Conservation (phyloP, 2,329 filamentous ascomycete species). For the Diaporthe capsici region DNA sequence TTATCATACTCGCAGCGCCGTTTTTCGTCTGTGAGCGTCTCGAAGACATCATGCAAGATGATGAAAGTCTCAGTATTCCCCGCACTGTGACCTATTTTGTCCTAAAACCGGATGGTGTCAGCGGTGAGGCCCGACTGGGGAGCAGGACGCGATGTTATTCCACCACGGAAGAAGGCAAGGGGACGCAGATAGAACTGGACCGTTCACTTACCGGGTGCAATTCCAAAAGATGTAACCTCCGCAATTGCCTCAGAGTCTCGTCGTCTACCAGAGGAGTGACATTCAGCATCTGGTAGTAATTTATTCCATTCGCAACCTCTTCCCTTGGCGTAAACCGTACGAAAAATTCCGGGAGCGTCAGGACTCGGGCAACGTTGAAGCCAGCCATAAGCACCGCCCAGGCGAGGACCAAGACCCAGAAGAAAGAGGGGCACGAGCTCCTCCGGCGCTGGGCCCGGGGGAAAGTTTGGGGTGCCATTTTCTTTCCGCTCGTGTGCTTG, state of each 20-base stretch:
- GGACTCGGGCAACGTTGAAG: neutral
- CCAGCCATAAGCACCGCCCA: neutral
- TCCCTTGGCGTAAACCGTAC: too few relatives aligned
- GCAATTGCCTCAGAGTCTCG: neutral
- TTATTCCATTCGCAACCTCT: neutral
- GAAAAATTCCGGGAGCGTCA: neutral
- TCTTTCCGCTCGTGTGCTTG: neutral
- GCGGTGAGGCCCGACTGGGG: neutral
- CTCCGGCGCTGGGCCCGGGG: neutral
- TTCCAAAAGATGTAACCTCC: neutral
- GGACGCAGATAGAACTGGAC: neutral
- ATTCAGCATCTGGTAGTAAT: neutral
- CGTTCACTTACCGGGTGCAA: neutral
- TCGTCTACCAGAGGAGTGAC: neutral
- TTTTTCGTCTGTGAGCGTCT: neutral
- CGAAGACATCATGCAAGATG: neutral
- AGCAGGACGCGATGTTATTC: neutral
- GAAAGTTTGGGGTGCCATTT: neutral
- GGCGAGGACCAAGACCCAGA: neutral
- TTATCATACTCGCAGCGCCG: slow-evolving; percentile 14
- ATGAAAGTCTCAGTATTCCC: rapidly evolving
- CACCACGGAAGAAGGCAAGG: neutral
- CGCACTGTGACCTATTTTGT: neutral
- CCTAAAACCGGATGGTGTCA: neutral
- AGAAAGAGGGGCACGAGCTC: neutral